Conservation (phyloP, 495 filamentous ascomycete species). For the Melanomma pulvis-pyrius region DNA sequence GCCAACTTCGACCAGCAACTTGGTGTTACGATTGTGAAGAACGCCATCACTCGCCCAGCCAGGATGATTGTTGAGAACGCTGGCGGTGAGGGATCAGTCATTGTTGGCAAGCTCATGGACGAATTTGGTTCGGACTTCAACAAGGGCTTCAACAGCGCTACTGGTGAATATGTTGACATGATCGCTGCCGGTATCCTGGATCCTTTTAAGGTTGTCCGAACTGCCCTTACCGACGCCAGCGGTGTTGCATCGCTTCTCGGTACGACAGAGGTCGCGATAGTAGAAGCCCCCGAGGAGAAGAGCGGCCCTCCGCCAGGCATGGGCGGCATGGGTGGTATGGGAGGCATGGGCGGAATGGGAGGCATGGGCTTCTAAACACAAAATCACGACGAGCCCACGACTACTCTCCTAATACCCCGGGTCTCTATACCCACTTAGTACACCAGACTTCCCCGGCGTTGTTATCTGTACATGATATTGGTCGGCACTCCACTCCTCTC, state of each 20-base stretch:
- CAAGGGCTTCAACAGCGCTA: conserved; percentile 94
- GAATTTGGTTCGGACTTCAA: conserved; percentile 94
- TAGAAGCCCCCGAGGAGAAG: conserved; percentile 96
- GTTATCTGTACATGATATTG: conserved; percentile 34
- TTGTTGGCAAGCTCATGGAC: conserved; percentile 97
- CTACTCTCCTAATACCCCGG: conserved; percentile 21
- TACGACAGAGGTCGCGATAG: conserved; percentile 96
- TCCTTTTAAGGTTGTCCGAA: conserved; percentile 98
- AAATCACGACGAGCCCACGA: conserved; percentile 16
- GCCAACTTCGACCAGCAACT: conserved; percentile 99
- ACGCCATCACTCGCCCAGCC: conserved; percentile 92
- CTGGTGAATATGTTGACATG: conserved; percentile 99
- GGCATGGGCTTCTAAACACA: conserved; percentile 38
- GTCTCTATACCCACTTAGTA: conserved; percentile 34
- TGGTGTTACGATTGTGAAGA: conserved; percentile 95
- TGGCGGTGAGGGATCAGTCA: conserved; percentile 90
- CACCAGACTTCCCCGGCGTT: conserved; percentile 15
- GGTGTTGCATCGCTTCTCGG: conserved; percentile 96
- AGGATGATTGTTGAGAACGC: conserved; percentile 97
- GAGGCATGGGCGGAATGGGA: conserved; percentile 33
- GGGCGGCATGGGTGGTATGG: conserved; percentile 59
- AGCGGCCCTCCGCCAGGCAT: conserved; percentile 54
- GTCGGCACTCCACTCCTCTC: conserved; percentile 35
- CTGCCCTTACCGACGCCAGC: conserved; percentile 88
- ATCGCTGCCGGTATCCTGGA: conserved; percentile 95